Evolutionary conservation across 176 grass and related monocot species (phyloP).

Genomic region (Musa beccarii): DNA sequence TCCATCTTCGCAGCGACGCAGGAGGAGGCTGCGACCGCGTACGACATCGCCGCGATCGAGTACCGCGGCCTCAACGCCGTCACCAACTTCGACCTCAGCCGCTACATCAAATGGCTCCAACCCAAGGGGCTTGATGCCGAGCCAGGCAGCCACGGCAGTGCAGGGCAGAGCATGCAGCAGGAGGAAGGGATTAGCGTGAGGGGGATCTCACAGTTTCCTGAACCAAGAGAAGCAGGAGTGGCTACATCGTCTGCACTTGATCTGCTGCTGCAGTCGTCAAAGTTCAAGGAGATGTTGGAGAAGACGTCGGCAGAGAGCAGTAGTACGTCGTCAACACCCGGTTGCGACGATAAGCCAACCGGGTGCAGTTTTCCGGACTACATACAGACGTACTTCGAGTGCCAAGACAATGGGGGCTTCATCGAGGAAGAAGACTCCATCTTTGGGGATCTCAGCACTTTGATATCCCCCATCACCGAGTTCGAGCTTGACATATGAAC

Average conservation of each 20-base stretch:
- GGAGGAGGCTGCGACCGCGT: slow-evolving; percentile 86
- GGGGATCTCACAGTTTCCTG: too few relatives aligned
- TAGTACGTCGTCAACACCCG: slow-evolving; percentile 23
- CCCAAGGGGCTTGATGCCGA: slow-evolving; percentile 11
- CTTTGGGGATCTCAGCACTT: slow-evolving; percentile 60
- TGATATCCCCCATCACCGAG: slow-evolving; percentile 46
- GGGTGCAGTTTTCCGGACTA: slow-evolving; percentile 75
- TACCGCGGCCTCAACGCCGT: slow-evolving; percentile 77
- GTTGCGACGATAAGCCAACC: slow-evolving; percentile 20
- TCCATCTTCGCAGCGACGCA: slow-evolving; percentile 44
- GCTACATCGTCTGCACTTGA: slow-evolving; percentile 36
- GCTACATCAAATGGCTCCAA: slow-evolving; percentile 78
- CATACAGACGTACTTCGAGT: slow-evolving; percentile 81
- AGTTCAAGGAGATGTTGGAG: slow-evolving; percentile 79
- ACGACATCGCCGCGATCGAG: slow-evolving; percentile 95
- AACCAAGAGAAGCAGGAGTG: neutral
- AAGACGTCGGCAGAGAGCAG: slow-evolving; percentile 30
- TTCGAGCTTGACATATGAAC: slow-evolving; percentile 54
- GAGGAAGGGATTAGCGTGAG: neutral
- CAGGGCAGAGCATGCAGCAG: slow-evolving; percentile 17
- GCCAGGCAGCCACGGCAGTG: neutral
- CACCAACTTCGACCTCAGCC: slow-evolving; percentile 89
- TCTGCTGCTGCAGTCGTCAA: slow-evolving; percentile 47
- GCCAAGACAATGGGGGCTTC: slow-evolving; percentile 37
- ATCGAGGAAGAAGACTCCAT: slow-evolving; percentile 53